Conservation (phyloP, 768 basidiomycete genomes). For the Tubosaeta brunneosetosa region DNA sequence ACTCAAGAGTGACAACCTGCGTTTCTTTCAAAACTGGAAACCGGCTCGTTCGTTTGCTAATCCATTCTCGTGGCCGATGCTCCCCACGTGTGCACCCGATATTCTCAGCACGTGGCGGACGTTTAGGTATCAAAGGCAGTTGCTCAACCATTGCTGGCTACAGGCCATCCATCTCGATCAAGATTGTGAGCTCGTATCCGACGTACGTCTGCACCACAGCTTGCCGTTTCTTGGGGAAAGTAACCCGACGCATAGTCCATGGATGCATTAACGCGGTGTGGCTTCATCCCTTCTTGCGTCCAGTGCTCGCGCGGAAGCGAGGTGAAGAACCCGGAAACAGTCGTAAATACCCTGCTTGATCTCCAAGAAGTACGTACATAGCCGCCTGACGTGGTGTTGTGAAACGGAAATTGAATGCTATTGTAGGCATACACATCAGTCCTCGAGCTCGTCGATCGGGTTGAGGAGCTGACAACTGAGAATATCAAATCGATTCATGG, state of each 20-base stretch:
- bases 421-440: slow-evolving; percentile 24
- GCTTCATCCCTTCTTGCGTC: slow-evolving; percentile 23
- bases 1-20: slow-evolving; percentile 18
- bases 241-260: slow-evolving; percentile 17
- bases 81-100: slow-evolving; percentile 22
- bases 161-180: slow-evolving; percentile 29
- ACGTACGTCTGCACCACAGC: slow-evolving; percentile 10
- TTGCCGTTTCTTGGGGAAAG: background rate
- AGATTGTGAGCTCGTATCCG: slow-evolving; percentile 17
- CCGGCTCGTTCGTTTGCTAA: slow-evolving; percentile 29
- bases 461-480: slow-evolving; percentile 26
- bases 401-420: background rate
- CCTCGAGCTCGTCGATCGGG: slow-evolving; percentile 19
- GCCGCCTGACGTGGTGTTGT: background rate
- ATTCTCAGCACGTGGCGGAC: slow-evolving; percentile 27
- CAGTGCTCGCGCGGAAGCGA: slow-evolving; percentile 22
- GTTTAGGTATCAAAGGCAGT: slow-evolving; percentile 20
- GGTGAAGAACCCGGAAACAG: slow-evolving; percentile 19
- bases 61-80: slow-evolving; percentile 32
- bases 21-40: slow-evolving; percentile 32
- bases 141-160: slow-evolving; percentile 30
- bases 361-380: slow-evolving; percentile 21
- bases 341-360: slow-evolving; percentile 20
- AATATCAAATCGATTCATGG: slow-evolving; percentile 26
- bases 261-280: slow-evolving; percentile 23